These are phyloP conservation scores for Dalbergia oliveri DNA, from an alignment of 306 rosid genomes.

Conservation along the genomic window DNA sequence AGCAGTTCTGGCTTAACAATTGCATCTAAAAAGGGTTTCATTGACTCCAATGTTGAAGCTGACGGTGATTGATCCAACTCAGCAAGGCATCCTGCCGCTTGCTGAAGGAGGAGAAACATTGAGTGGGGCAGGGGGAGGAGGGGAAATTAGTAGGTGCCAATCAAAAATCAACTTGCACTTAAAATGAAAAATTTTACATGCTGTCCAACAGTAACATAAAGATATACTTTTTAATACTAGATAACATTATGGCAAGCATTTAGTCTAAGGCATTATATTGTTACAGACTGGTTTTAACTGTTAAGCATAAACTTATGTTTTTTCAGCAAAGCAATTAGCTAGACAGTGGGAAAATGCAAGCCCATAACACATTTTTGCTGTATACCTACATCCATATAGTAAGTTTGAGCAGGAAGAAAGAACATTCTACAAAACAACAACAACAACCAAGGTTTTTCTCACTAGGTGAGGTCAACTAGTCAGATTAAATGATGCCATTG, in stretches of 20 bases:
- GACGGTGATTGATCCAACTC: constrained; percentile 92
- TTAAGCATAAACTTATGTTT: constrained; percentile 7
- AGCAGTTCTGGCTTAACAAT: constrained; percentile 92
- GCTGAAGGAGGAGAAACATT: constrained; percentile 67
- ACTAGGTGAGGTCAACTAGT: background rate
- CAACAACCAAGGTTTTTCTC: background rate
- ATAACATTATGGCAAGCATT: constrained; percentile 16
- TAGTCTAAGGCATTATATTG: constrained; percentile 44
- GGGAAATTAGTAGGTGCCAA: constrained; percentile 30
- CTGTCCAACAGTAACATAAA: constrained; percentile 3
- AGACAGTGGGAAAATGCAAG: constrained; percentile 20
- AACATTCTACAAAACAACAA: background rate
- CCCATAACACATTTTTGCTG: constrained; percentile 20
- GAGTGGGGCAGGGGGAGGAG: background rate
- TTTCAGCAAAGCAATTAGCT: constrained; percentile 1
- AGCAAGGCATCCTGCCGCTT: constrained; percentile 81
- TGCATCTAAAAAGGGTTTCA: constrained; percentile 83
- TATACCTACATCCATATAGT: constrained; percentile 12
- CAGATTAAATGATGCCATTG: background rate
- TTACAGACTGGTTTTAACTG: constrained; percentile 28
- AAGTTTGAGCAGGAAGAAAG: constrained; percentile 16
- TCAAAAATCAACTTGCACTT: constrained; percentile 38
- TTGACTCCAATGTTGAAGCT: constrained; percentile 72
- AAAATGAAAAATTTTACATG: background rate
- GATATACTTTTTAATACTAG: constrained; percentile 21